Percentiles rank a stretch among this genome's conserved stretches.
phyloP scores from a whole-genome alignment of 164 flowering plant genomes.

The Magnolia changhungtana region DNA sequence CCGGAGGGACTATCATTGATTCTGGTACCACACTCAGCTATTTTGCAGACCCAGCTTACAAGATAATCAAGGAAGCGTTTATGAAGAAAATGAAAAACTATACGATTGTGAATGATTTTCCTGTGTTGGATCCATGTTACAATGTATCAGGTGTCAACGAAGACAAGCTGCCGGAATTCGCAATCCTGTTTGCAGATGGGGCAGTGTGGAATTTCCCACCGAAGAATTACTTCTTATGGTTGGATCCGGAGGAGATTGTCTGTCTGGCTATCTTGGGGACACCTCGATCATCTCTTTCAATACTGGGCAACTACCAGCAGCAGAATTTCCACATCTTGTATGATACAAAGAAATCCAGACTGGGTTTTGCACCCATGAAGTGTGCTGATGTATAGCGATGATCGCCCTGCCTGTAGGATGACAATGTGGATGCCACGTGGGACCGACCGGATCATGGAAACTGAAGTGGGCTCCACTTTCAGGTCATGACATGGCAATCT shows the following conservation, averaged over 20 bases:
- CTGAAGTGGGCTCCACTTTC: not conserved
- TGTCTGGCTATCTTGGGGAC: slow-evolving; percentile 82
- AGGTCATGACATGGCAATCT: not conserved
- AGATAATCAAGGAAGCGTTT: slow-evolving; percentile 64
- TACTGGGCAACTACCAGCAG: slow-evolving; percentile 95
- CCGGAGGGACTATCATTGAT: slow-evolving; percentile 77
- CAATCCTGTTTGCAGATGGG: slow-evolving; percentile 67
- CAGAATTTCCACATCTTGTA: slow-evolving; percentile 90
- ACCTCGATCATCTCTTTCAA: slow-evolving; percentile 61
- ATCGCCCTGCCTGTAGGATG: not conserved
- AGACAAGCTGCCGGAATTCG: slow-evolving; percentile 65
- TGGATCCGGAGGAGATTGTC: slow-evolving; percentile 62
- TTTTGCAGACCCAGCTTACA: slow-evolving; percentile 74
- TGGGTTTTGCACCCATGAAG: slow-evolving; percentile 78
- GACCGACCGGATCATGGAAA: not conserved
- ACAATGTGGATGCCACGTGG: not conserved
- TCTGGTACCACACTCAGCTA: slow-evolving; percentile 93
- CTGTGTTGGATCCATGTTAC: slow-evolving; percentile 69
- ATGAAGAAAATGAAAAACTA: slow-evolving; percentile 49
- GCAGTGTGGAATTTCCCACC: slow-evolving; percentile 86
- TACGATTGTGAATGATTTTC: slow-evolving; percentile 49
- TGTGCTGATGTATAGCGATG: slow-evolving; percentile 57
- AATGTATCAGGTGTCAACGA: slow-evolving; percentile 74
- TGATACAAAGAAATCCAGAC: slow-evolving; percentile 79
- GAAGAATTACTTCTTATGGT: slow-evolving; percentile 73